Conservation (phyloP, 495 filamentous ascomycete species). For the Sordaria brevicollis region DNA sequence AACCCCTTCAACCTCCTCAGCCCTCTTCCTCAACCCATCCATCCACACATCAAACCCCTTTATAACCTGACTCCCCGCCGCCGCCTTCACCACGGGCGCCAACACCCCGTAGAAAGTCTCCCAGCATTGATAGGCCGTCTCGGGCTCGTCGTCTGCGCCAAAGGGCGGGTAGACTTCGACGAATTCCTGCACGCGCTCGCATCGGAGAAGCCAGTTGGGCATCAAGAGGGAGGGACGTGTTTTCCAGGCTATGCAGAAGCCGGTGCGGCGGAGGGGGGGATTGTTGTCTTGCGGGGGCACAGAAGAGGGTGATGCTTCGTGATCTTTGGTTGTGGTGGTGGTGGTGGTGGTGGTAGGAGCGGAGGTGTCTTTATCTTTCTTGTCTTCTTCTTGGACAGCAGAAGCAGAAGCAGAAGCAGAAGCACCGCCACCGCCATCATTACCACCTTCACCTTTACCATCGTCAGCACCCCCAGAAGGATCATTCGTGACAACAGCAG, state of each 20-base stretch:
- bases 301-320: neutral
- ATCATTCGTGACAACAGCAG: neutral
- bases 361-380: neutral
- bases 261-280: constrained; percentile 1
- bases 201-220: constrained; percentile 18
- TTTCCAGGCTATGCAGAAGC: constrained; percentile 26
- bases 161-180: constrained; percentile 7
- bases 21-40: constrained; percentile 20
- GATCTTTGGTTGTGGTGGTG: neutral
- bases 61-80: constrained; percentile 12
- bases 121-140: constrained; percentile 22
- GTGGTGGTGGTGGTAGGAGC: neutral
- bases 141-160: neutral
- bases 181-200: constrained; percentile 32
- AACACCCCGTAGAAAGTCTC: constrained; percentile 31
- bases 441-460: too few relatives aligned
- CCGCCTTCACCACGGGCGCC: constrained; percentile 14
- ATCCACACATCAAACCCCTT: constrained; percentile 22
- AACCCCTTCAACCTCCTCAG: constrained; percentile 10
- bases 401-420: neutral
- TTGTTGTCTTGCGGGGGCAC: neutral
- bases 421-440: neutral
- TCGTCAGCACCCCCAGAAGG: neutral
- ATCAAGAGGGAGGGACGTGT: constrained; percentile 1
- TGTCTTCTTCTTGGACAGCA: neutral